Evolutionary conservation across 805 yeast genomes (phyloP), one percentile per base, ranked within the genome.

Genomic region (Metschnikowia corniflorae): DNA sequence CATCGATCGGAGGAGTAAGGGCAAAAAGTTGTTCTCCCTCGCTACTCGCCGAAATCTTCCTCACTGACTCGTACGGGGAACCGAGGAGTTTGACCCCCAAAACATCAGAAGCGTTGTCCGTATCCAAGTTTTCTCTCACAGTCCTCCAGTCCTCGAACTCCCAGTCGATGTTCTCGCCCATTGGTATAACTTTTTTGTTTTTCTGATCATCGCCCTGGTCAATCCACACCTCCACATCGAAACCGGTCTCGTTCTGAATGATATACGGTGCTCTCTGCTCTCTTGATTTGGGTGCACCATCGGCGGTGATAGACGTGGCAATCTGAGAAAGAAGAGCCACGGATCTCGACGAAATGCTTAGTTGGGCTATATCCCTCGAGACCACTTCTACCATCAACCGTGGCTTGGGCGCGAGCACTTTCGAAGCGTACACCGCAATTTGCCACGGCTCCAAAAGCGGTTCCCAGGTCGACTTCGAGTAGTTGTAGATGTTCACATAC

Each of bases 141-240:
- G 72, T 71, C 43, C 86, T 71, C 97, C 97, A 93, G 54, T 91
- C 96, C 51, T 89, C 95, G 65, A 94, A 94, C 26, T 88, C 80
- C 97, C 97, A 93, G 1, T 86, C 82, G 4, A 76, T 55, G 4
- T 60, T 58, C 5, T 74, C 77, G 2, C 75, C 74, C 34, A 78
- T 68, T 26, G 64, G 58, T 12, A 85, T 53, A 0, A 50, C 25
- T 0, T 71, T 65, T 37, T 58, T 47, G 21, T 51, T 40, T 9
- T 46, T 46, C 2, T 58, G 51, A 7, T 61, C 68, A 32, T 83
- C 86, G 7, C 29, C 27, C 4, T 40, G 37, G 19, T 44, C 51
- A n/a, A 80, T 73, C 96, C 96, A 89, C 0, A 93, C 75, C 33
- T 80, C 77, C n/a, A 91, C 40, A 38, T 80, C 80, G 43, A 73